Evolutionary conservation across 2,329 filamentous ascomycete species (phyloP).

Genomic region (Ambrosiella xylebori): DNA sequence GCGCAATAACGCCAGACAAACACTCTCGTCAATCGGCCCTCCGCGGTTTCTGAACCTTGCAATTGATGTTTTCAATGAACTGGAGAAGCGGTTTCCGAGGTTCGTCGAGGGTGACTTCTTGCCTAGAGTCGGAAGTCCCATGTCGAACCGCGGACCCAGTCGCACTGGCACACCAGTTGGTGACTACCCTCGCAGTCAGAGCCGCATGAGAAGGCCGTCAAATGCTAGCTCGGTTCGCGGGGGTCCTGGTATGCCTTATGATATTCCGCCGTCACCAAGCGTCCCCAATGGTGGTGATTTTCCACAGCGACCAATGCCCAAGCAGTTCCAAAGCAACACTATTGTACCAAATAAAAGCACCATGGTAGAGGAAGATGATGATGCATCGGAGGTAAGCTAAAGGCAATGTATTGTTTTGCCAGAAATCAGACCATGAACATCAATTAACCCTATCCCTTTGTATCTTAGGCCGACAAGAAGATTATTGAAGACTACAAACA

Average conservation of each 20-base stretch:
- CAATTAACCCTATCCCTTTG: too few relatives aligned
- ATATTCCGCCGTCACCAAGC: conserved; percentile 42
- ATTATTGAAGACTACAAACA: conserved; percentile 44
- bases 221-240: conserved; percentile 44
- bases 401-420: background rate
- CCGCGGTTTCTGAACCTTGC: conserved; percentile 81
- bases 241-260: conserved; percentile 21
- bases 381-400: conserved; percentile 32
- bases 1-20: conserved; percentile 91
- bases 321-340: conserved; percentile 86
- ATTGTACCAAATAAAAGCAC: conserved; percentile 97
- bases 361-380: conserved; percentile 90
- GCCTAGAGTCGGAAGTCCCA: conserved; percentile 50
- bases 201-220: conserved; percentile 38
- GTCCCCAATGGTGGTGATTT: conserved; percentile 41
- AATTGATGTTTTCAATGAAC: conserved; percentile 88
- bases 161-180: conserved; percentile 47
- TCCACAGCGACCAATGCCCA: conserved; percentile 55
- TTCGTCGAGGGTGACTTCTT: conserved; percentile 55
- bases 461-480: conserved; percentile 6
- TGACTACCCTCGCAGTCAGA: conserved; percentile 32
- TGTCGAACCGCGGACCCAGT: conserved; percentile 44
- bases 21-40: conserved; percentile 74
- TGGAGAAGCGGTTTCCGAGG: conserved; percentile 75
- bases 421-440: background rate